These are phyloP conservation scores for Balakata baccata DNA, from an alignment of 345 rosid genomes.

Conservation along the genomic window DNA sequence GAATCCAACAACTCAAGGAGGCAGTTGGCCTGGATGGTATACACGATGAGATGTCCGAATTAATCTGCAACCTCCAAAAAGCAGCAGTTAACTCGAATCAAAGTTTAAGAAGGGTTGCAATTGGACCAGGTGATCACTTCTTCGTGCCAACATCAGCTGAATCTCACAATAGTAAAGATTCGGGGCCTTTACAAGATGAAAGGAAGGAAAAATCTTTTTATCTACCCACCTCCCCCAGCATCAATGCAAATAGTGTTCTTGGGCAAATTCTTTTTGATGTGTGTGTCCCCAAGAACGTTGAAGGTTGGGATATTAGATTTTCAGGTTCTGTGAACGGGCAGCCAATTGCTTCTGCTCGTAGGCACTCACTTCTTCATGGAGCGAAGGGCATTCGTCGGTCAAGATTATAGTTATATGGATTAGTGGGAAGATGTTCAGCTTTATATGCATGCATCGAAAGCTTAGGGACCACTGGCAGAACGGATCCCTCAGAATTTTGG, in stretches of 20 bases:
- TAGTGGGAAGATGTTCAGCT: not conserved
- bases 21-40: slow-evolving; percentile 41
- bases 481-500: not conserved
- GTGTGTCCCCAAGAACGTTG: slow-evolving; percentile 84
- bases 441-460: slow-evolving; percentile 4
- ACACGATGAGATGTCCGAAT: slow-evolving; percentile 67
- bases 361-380: slow-evolving; percentile 47
- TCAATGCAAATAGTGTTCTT: slow-evolving; percentile 79
- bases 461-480: slow-evolving; percentile 10
- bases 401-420: slow-evolving; percentile 33
- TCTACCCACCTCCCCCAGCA: slow-evolving; percentile 49
- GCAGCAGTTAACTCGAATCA: slow-evolving; percentile 90
- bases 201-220: slow-evolving; percentile 43
- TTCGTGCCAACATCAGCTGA: slow-evolving; percentile 73
- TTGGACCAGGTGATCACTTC: slow-evolving; percentile 74
- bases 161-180: slow-evolving; percentile 33
- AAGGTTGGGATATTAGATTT: slow-evolving; percentile 96
- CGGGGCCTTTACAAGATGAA: slow-evolving; percentile 51
- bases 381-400: slow-evolving; percentile 56
- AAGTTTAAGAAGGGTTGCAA: slow-evolving; percentile 77
- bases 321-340: slow-evolving; percentile 64
- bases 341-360: slow-evolving; percentile 55
- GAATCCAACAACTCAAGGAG: slow-evolving; percentile 58
- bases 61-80: slow-evolving; percentile 77
- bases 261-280: slow-evolving; percentile 82